A percentile compares a stretch with the other conserved stretches of the same genome.
phyloP scores from a whole-genome alignment of 148 eudicot species.

The Spergularia marina region DNA sequence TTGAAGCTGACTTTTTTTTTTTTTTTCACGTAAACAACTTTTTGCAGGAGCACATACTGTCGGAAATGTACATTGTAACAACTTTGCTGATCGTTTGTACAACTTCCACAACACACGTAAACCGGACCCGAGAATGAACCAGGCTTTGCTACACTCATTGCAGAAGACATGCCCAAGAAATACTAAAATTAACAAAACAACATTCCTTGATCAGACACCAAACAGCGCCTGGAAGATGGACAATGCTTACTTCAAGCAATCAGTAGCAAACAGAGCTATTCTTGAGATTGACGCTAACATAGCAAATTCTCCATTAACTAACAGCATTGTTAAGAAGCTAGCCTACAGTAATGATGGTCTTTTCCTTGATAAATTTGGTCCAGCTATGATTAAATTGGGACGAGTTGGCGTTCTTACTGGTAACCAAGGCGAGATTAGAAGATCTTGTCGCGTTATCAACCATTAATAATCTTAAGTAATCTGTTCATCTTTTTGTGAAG shows the following conservation, averaged over 20 bases:
- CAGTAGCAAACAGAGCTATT: conserved; percentile 18
- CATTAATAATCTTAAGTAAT: not conserved
- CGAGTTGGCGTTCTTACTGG: conserved; percentile 27
- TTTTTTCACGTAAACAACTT: not conserved
- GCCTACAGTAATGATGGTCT: conserved; percentile 12
- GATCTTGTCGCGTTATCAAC: conserved; percentile 16
- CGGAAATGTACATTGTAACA: conserved; percentile 27
- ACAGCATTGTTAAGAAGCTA: conserved; percentile 12
- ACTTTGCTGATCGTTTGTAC: conserved; percentile 19
- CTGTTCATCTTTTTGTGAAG: not conserved
- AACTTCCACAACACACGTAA: conserved; percentile 14
- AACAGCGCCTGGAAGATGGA: conserved; percentile 16
- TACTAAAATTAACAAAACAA: conserved; percentile 10
- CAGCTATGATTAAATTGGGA: conserved; percentile 24
- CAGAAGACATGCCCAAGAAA: conserved; percentile 32
- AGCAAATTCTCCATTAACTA: conserved; percentile 11
- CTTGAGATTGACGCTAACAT: conserved; percentile 20
- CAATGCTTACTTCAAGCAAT: conserved; percentile 26
- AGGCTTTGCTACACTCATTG: conserved; percentile 25
- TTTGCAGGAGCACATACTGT: conserved; percentile 27
- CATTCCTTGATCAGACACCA: conserved; percentile 29
- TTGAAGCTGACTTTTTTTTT: not conserved
- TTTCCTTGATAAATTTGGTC: conserved; percentile 18
- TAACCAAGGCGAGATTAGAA: conserved; percentile 25
- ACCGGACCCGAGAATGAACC: conserved; percentile 33